A percentile compares a stretch with the other conserved stretches of the same genome.
Evolutionary conservation across 2,329 filamentous ascomycete genomes (phyloP).

Genomic region (Diplodia seriata): DNA sequence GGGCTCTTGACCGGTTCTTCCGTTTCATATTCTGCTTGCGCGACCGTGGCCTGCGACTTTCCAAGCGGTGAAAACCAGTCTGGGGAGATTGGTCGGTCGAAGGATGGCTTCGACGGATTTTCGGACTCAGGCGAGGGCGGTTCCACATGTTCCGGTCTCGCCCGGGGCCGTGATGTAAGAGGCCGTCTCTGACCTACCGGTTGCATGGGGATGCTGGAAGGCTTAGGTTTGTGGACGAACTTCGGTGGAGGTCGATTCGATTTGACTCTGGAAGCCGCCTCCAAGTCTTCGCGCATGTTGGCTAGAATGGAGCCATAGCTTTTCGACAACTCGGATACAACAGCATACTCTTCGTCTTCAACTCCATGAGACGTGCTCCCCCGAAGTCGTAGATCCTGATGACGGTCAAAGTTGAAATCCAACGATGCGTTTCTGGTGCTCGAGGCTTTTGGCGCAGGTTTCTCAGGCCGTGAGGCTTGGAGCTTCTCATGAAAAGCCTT

Average conservation of each 20-base stretch:
- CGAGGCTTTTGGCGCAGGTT: slow-evolving; percentile 32
- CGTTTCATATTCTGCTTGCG: not conserved
- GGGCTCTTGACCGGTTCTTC: not conserved
- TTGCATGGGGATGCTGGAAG: slow-evolving; percentile 13
- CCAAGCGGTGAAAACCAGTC: slow-evolving; percentile 28
- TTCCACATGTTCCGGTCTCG: not conserved
- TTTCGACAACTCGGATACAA: not conserved
- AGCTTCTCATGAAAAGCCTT: slow-evolving; percentile 65
- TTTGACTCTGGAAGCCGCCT: slow-evolving; percentile 1
- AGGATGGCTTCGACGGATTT: not conserved
- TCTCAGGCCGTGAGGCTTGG: slow-evolving; percentile 19
- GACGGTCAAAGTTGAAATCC: slow-evolving; percentile 44
- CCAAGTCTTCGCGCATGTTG: slow-evolving; percentile 19
- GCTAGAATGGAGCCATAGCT: slow-evolving; percentile 27
- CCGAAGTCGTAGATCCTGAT: slow-evolving; percentile 41
- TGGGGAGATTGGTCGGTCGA: slow-evolving; percentile 17
- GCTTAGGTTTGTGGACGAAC: slow-evolving; percentile 11
- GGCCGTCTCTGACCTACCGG: slow-evolving; percentile 4
- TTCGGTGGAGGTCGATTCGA: slow-evolving; percentile 13
- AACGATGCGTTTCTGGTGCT: not conserved
- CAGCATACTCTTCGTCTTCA: not conserved
- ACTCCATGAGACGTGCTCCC: too few relatives aligned
- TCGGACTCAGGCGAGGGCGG: slow-evolving; percentile 12
- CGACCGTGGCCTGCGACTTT: not conserved
- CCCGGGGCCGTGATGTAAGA: not conserved